A percentile compares a stretch with the other conserved stretches of the same genome.
These are phyloP conservation scores for Puccinia brachypodii DNA, from an alignment of 1,284 basidiomycete species.

Conservation along the genomic window DNA sequence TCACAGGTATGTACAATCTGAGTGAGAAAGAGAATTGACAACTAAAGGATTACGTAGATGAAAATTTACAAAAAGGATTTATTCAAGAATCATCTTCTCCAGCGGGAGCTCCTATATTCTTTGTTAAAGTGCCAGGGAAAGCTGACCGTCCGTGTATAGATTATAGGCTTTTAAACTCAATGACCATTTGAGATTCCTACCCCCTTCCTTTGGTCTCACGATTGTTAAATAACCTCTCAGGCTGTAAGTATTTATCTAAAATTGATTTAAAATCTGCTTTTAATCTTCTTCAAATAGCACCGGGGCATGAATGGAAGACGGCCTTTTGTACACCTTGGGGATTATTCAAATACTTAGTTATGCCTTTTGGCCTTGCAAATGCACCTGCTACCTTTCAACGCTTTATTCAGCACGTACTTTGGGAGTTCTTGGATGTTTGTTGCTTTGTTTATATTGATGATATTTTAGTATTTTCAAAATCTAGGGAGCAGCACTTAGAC, in stretches of 20 bases:
- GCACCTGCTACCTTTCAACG: no score
- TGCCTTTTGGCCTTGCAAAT: no score
- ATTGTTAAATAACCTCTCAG: background rate
- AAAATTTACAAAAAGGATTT: background rate
- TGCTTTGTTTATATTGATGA: conserved; percentile 5
- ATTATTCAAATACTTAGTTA: background rate
- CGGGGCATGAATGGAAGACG: background rate
- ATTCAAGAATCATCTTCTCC: background rate
- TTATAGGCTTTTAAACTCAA: background rate
- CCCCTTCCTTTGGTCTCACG: background rate
- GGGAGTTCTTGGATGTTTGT: background rate
- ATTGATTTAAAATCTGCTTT: conserved; percentile 7
- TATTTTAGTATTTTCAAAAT: background rate
- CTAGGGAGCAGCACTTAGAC: background rate
- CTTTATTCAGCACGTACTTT: background rate
- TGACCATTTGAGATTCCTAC: background rate
- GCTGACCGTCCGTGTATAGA: background rate
- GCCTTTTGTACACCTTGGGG: background rate
- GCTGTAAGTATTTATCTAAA: background rate
- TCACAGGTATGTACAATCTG: no score
- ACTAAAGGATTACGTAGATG: background rate
- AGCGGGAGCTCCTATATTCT: background rate
- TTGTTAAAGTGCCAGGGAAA: background rate
- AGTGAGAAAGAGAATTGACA: no score
- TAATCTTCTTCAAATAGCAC: background rate